Evolutionary conservation across 306 rosid genomes (phyloP).

Genomic region (Cucurbita argyrosperma): DNA sequence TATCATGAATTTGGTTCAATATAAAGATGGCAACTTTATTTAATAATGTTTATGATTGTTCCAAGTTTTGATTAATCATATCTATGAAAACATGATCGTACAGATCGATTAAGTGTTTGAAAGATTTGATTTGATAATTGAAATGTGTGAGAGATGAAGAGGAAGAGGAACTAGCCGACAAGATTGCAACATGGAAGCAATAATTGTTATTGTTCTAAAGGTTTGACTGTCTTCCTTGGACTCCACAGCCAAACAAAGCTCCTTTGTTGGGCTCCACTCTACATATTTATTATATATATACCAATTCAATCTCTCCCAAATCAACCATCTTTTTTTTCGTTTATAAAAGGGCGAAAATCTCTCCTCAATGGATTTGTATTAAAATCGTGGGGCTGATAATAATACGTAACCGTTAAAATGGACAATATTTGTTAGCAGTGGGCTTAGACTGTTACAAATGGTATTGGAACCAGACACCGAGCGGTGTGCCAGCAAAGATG

Average conservation of each 20-base stretch:
- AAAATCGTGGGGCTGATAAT: rapidly evolving
- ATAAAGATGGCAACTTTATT: neutral
- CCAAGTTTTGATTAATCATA: neutral
- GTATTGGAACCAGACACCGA: no score
- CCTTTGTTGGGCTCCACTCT: neutral
- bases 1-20: neutral
- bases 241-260: neutral
- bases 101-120: neutral
- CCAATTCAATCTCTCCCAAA: neutral
- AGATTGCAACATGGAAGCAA: neutral
- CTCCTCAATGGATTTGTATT: no score
- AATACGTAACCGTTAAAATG: no score
- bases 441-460: no score
- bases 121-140: neutral
- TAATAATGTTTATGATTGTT: neutral
- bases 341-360: no score
- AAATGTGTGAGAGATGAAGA: neutral
- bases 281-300: neutral
- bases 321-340: no score
- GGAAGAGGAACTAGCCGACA: neutral
- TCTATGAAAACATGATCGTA: no score
- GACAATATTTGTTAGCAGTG: no score
- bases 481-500: no score
- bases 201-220: neutral
- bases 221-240: constrained; percentile 3